Evolutionary conservation across 192 early-diverging fungal species (phyloP).

Genomic region (Coemansia sp.): DNA sequence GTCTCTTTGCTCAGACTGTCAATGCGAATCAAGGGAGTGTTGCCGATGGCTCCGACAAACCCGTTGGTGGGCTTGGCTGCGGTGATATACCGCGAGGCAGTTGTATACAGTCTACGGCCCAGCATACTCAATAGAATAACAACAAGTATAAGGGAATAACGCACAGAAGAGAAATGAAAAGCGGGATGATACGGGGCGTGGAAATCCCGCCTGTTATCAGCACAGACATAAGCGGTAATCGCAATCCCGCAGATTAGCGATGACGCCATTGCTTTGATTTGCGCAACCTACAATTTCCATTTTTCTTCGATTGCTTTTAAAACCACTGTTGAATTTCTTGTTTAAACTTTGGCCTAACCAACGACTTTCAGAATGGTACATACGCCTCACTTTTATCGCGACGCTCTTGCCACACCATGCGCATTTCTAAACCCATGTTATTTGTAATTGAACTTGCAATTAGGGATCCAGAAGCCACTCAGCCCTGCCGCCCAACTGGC

Average conservation of each 20-base stretch:
- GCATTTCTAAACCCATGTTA: background rate
- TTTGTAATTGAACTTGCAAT: background rate
- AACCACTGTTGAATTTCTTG: too few relatives aligned
- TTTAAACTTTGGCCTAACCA: too few relatives aligned
- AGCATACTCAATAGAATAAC: slow-evolving; percentile 21
- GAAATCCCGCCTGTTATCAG: background rate
- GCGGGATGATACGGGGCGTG: background rate
- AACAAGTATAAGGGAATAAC: background rate
- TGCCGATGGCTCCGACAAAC: slow-evolving; percentile 83
- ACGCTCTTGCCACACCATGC: background rate
- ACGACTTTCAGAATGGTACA: too few relatives aligned
- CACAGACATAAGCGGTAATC: background rate
- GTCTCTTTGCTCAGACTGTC: slow-evolving; percentile 70
- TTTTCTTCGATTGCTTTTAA: too few relatives aligned
- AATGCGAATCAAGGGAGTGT: slow-evolving; percentile 86
- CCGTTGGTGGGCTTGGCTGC: slow-evolving; percentile 63
- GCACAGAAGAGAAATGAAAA: slow-evolving; percentile 1
- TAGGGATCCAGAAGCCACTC: slow-evolving; percentile 16
- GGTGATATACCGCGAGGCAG: slow-evolving; percentile 33
- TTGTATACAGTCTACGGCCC: slow-evolving; percentile 46
- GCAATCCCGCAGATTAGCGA: background rate
- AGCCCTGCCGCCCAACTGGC: slow-evolving; percentile 66
- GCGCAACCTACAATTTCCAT: too few relatives aligned
- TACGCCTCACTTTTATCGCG: too few relatives aligned
- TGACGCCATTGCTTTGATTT: too few relatives aligned